Percentiles rank a stretch among this genome's conserved stretches.
Evolutionary conservation across 129 eudicot species (phyloP).

Genomic region (Rutidosis leptorrhynchoides): DNA sequence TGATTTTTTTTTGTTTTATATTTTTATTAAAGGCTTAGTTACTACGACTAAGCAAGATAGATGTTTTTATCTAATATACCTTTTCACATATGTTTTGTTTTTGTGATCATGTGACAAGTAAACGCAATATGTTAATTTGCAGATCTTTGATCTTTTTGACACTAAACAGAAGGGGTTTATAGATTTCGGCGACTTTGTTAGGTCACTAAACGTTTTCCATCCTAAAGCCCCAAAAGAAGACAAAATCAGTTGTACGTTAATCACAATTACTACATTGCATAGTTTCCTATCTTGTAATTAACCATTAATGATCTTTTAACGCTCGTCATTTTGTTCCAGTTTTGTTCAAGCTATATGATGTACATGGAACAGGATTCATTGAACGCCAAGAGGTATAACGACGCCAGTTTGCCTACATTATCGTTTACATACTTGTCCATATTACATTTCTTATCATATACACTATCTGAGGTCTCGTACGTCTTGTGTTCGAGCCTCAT

Average conservation of each 20-base stretch:
- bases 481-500: too few relatives aligned
- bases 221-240: slow-evolving; percentile 81
- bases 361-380: slow-evolving; percentile 82
- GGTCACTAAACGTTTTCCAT: slow-evolving; percentile 74
- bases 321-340: slow-evolving; percentile 38
- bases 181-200: slow-evolving; percentile 85
- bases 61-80: too few relatives aligned
- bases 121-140: slow-evolving; percentile 18
- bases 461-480: too few relatives aligned
- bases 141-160: slow-evolving; percentile 84
- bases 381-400: slow-evolving; percentile 79
- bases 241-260: slow-evolving; percentile 60
- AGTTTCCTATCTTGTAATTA: neutral
- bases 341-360: slow-evolving; percentile 72
- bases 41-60: too few relatives aligned
- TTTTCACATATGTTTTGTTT: too few relatives aligned
- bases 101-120: neutral
- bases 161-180: slow-evolving; percentile 62
- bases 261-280: neutral
- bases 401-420: neutral
- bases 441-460: neutral
- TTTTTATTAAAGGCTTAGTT: neutral
- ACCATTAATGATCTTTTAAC: slow-evolving; percentile 1
- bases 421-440: neutral
- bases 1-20: neutral